Evolutionary conservation across 768 basidiomycete genomes (phyloP).

Genomic region (Hypsizygus marmoreus): DNA sequence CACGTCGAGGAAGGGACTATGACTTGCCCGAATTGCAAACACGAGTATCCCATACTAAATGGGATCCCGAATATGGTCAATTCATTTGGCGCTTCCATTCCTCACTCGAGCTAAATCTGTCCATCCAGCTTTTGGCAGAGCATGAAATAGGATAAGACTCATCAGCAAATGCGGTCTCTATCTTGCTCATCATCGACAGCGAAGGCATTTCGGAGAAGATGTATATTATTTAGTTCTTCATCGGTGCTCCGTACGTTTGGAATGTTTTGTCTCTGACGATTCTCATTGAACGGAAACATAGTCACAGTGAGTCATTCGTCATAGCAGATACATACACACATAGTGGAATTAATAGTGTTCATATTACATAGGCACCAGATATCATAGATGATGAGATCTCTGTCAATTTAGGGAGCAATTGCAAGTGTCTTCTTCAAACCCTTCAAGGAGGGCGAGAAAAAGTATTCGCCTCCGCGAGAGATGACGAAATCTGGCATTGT

Average conservation of each 20-base stretch:
- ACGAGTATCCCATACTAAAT: slow-evolving; percentile 86
- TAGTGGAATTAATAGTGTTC: no score
- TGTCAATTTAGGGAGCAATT: slow-evolving; percentile 3
- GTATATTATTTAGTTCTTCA: no score
- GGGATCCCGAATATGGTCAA: slow-evolving; percentile 98
- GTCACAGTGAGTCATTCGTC: no score
- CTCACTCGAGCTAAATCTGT: slow-evolving; percentile 2
- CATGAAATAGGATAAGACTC: slow-evolving; percentile 83
- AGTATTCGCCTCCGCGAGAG: slow-evolving; percentile 54
- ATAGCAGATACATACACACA: no score
- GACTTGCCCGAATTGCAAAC: slow-evolving; percentile 91
- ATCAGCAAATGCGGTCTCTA: no score
- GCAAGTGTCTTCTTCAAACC: slow-evolving; percentile 40
- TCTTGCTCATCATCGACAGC: no score
- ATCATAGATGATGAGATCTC: background rate
- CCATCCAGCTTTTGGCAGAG: slow-evolving; percentile 78
- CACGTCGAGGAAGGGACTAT: slow-evolving; percentile 91
- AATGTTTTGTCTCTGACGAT: no score
- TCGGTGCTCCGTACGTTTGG: no score
- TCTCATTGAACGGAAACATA: no score
- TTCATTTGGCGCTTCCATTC: background rate
- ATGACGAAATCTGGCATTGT: slow-evolving; percentile 40
- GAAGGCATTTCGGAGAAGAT: background rate
- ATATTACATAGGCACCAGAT: background rate
- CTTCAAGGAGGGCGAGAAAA: slow-evolving; percentile 51